Percentiles rank a stretch among this genome's conserved stretches.
Conservation (phyloP, 768 basidiomycete species). For the Nevesoporus exiguus region DNA sequence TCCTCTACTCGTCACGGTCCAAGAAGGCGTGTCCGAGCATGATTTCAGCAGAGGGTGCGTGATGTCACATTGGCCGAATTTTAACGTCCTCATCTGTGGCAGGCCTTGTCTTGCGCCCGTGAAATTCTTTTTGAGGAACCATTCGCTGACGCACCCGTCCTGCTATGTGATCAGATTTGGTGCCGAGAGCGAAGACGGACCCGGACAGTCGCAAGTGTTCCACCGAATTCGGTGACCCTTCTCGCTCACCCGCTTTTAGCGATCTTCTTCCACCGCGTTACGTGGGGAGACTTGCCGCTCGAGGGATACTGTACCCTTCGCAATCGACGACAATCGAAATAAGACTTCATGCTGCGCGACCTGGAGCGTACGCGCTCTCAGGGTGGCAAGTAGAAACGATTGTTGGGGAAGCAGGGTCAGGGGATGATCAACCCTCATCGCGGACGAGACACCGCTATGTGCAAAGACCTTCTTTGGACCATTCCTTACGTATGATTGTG, state of each 20-base stretch:
- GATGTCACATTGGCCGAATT: background rate
- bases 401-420: conserved; percentile 41
- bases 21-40: conserved; percentile 48
- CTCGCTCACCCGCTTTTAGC: conserved; percentile 29
- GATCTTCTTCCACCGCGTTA: conserved; percentile 52
- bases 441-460: conserved; percentile 39
- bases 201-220: conserved; percentile 22
- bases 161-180: conserved; percentile 54
- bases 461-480: conserved; percentile 33
- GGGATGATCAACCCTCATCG: conserved; percentile 26
- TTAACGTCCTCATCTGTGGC: conserved; percentile 7
- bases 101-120: conserved; percentile 58
- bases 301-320: conserved; percentile 53
- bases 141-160: conserved; percentile 61
- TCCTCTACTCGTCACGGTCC: conserved; percentile 56
- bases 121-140: conserved; percentile 61
- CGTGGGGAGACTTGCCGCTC: conserved; percentile 63
- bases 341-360: conserved; percentile 56
- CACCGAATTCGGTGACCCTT: background rate
- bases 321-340: conserved; percentile 42
- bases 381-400: conserved; percentile 70
- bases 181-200: conserved; percentile 19
- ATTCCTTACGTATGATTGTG: conserved; percentile 36
- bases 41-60: conserved; percentile 73
- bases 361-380: conserved; percentile 62